Evolutionary conservation across 768 basidiomycete species (phyloP), one percentile per base, ranked within the genome.

Genomic region (Lactifluus subvellereus): DNA sequence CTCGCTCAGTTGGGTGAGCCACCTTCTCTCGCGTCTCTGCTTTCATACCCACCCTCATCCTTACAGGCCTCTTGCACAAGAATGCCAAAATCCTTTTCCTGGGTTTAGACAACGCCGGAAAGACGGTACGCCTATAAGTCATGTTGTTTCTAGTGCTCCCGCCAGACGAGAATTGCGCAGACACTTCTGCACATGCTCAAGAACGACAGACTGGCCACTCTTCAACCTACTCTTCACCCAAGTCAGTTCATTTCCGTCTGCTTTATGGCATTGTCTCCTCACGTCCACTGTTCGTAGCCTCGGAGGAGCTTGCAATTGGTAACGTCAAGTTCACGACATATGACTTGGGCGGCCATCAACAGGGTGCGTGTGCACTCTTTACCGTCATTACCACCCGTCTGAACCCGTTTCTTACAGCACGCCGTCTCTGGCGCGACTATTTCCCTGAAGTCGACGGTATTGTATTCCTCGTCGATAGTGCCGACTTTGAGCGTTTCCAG

Each of bases 381-480:
- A 11, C 38, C 11, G 59, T 27, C 58, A 10, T 8, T 22, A 32
- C 40, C 32, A 16, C 58, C 40, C 48, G 30, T 38, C 16, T 59
- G 50, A 45, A 32, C 63, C 11, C 51, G 32, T 48, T 30, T 18
- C 14, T 13, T 20, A 27, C 70, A 85, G 97, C 97, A 58, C 95
- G 97, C 69, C 92, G 97, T 69, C 88, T 98, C 74, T 99, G 97
- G 97, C 87, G 94, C 62, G 95, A 99, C 77, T 99, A 98, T 79
- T 98, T 99, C 87, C 97, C 97, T 54, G 97, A 98, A 75, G 97
- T 98, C 48, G 94, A 99, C 70, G 96, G 94, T 18, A 98, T 99
- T 70, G 87, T 98, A 72, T 99, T 98, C 85, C 82, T 99, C 61
- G 95, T 99, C 64, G 97, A 99, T 78, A 91, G 87, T 68, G 94